Evolutionary conservation across 306 rosid genomes (phyloP), one percentile per base, ranked within the genome.

Genomic region (Spatholobus suberectus): DNA sequence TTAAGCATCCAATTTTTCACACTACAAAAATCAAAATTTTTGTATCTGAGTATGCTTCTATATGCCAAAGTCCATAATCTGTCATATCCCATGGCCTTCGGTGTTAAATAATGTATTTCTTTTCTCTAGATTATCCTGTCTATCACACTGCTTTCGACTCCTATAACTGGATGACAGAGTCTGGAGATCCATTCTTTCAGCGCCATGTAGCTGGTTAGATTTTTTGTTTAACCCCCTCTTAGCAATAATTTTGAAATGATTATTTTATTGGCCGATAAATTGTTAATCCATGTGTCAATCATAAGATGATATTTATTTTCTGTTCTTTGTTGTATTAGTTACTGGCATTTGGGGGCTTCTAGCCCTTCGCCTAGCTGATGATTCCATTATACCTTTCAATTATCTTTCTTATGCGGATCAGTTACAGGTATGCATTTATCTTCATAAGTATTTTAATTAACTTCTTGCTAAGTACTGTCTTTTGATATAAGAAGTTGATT

Each of bases 111-210:
- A 43, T 24, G 77, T 77, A 72, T 84, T 74, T n/a, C 10, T 37
- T 29, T 32, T 55, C 35, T 63, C 43, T 86, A 89, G 95, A 91
- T 81, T 89, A 88, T 87, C 92, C 94, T 20, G 95, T 87, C 32
- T 93, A 91, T 81, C 95, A 89, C 86, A 91, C 94, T 43, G 94
- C 94, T 66, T 93, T 87, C 34, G 95, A 93, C 77, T 82, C 93
- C 10, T 93, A 91, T 76, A 86, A 78, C 51, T 91, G 97, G 97
- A 91, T 91, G 95, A 85, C 61, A 35, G 68, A 72, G 44, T 72
- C 73, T 84, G 95, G 91, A 75, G 95, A 91, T 82, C 97, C 97
- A 43, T 86, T 78, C 69, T 93, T 91, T 86, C 89, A 86, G 9
- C 93, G 92, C 34, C 95, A 91, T 77, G 92, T 87, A 23, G 87